phyloP scores from a whole-genome alignment of 2,329 filamentous ascomycete species.

The Hymenoscyphus fructigenus region DNA sequence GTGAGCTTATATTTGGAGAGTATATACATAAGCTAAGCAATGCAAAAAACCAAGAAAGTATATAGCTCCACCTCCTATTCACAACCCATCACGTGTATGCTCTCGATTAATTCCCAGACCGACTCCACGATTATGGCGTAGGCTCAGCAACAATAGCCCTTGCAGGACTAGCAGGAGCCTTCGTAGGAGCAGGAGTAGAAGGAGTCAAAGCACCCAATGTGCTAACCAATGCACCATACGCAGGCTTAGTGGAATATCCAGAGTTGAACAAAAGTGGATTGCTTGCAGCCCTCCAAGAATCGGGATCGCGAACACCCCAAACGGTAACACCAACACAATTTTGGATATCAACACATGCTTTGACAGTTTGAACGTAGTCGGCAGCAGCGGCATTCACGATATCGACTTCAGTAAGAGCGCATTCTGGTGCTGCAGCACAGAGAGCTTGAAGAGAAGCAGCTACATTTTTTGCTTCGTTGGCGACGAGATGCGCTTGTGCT shows the following conservation, averaged over 20 bases:
- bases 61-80: no score
- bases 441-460: slow-evolving; percentile 46
- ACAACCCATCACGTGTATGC: no score
- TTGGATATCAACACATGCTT: slow-evolving; percentile 34
- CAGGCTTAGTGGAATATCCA: slow-evolving; percentile 50
- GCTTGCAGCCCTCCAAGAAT: slow-evolving; percentile 50
- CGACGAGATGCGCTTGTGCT: slow-evolving; percentile 17
- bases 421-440: slow-evolving; percentile 53
- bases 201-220: slow-evolving; percentile 20
- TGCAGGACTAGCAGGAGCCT: background rate
- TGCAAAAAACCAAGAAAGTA: no score
- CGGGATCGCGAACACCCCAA: slow-evolving; percentile 47
- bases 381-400: slow-evolving; percentile 54
- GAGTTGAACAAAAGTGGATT: slow-evolving; percentile 55
- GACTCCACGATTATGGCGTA: background rate
- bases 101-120: no score
- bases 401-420: slow-evolving; percentile 68
- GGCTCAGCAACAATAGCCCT: background rate
- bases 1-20: no score
- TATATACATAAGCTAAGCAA: no score
- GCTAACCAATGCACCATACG: slow-evolving; percentile 43
- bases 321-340: slow-evolving; percentile 39
- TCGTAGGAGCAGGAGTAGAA: background rate
- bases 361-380: slow-evolving; percentile 31
- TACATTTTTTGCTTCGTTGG: slow-evolving; percentile 16